Evolutionary conservation across 495 filamentous ascomycete genomes (phyloP), one percentile per base, ranked within the genome.

Genomic region (Oidiodendron maius): DNA sequence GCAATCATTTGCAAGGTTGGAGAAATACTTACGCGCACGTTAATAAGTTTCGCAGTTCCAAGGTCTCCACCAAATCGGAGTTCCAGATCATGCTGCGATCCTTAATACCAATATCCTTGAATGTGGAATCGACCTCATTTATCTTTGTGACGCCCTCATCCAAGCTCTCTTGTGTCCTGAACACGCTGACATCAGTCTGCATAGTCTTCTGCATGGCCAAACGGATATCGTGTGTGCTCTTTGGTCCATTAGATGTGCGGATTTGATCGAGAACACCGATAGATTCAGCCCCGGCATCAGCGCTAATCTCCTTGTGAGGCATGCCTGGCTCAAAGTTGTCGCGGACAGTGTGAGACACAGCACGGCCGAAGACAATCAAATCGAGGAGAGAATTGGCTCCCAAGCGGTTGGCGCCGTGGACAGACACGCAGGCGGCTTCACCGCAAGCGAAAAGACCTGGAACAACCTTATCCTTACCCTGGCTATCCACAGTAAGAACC

Each of bases 1-100:
- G n/a, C 20, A 1, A 1, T 40, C 20, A 3, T 40, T 4, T 28
- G 17, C 20, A 16, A 15, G 23, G 11, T 42, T 4, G 11, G 15
- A 20, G 26, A 10, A 39, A 24, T 32, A 59, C 59, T 48, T 59
- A 59, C 78, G 91, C 91, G 81, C 91, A 97, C 61, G 91, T 96
- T 58, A 97, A 70, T 55, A 97, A 64, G 66, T 97, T 97, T 57
- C 89, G 75, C 59, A 96, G 75, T 71, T 97, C 91, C 35, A 97
- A 78, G 22, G 90, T 94, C 80, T 97, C 91, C 46, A 95, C 86
- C 23, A 97, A 78, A 60, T 97, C 91, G 30, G 86, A 88, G 81
- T 97, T 97, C 91, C 91, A 97, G 73, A 97, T 96, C 93, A 97
- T 96, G 80, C 87, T 91, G 62, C 91, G 85, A 67, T 97, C 91